A percentile compares a stretch with the other conserved stretches of the same genome.
These are phyloP conservation scores for Fusarium mundagurra DNA, from an alignment of 2,329 filamentous ascomycete genomes.

Conservation along the genomic window DNA sequence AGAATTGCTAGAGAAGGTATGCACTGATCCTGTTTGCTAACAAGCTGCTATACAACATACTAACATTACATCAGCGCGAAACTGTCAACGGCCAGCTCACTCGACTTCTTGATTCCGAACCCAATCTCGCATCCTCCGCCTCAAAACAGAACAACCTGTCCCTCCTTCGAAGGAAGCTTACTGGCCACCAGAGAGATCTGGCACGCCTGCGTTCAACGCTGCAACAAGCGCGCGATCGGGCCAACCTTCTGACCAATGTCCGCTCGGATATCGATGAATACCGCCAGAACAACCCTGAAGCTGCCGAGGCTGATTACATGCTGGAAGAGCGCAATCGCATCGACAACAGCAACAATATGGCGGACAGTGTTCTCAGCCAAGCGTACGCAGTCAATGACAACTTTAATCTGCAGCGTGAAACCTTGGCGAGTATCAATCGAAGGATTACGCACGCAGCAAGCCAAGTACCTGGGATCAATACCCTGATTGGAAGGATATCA, in stretches of 20 bases:
- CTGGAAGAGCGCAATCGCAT: constrained; percentile 85
- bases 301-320: constrained; percentile 96
- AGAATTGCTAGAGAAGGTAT: constrained; percentile 84
- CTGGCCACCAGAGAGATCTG: constrained; percentile 87
- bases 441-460: constrained; percentile 89
- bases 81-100: constrained; percentile 81
- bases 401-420: constrained; percentile 88
- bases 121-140: constrained; percentile 84
- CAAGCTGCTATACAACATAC: constrained; percentile 3
- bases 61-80: constrained; percentile 71
- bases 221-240: constrained; percentile 81
- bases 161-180: constrained; percentile 88
- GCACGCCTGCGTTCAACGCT: constrained; percentile 78
- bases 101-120: constrained; percentile 92
- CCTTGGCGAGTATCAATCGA: constrained; percentile 86
- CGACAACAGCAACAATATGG: constrained; percentile 89
- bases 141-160: constrained; percentile 97
- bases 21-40: background rate
- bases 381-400: constrained; percentile 96
- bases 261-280: constrained; percentile 93
- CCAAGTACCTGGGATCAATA: constrained; percentile 92
- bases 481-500: constrained; percentile 90
- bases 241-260: constrained; percentile 90
- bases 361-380: constrained; percentile 90
- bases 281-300: constrained; percentile 80